Evolutionary conservation across 331 rosid species (phyloP).

Genomic region (Cydonia oblonga): DNA sequence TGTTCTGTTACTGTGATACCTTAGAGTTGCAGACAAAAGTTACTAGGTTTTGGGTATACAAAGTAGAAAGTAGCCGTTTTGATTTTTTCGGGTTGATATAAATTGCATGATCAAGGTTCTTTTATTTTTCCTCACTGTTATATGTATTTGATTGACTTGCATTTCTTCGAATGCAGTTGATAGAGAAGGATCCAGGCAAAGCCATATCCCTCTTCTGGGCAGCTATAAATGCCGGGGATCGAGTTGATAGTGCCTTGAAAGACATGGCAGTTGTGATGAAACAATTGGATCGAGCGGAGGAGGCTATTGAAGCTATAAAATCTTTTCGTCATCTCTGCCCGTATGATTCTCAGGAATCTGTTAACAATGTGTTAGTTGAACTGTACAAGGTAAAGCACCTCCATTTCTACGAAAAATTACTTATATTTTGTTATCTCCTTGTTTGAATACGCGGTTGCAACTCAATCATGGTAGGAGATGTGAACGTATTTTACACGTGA

Average conservation of each 20-base stretch:
- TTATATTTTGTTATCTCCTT: background rate
- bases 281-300: slow-evolving; percentile 60
- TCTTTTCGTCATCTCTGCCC: slow-evolving; percentile 85
- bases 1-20: no score
- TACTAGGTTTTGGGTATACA: no score
- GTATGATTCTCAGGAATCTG: slow-evolving; percentile 73
- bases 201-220: slow-evolving; percentile 88
- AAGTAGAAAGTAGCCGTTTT: no score
- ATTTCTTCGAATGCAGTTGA: slow-evolving; percentile 33
- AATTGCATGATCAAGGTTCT: no score
- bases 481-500: background rate
- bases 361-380: slow-evolving; percentile 77
- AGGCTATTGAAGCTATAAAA: slow-evolving; percentile 49
- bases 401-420: background rate
- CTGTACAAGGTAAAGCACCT: slow-evolving; percentile 55
- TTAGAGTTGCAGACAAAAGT: no score
- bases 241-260: slow-evolving; percentile 89
- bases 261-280: slow-evolving; percentile 97
- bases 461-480: background rate
- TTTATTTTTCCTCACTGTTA: background rate
- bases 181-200: slow-evolving; percentile 71
- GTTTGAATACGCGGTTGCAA: background rate
- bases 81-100: no score
- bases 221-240: slow-evolving; percentile 83
- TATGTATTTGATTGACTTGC: background rate